These are phyloP conservation scores for Monilinia vaccinii-corymbosi DNA, from an alignment of 2,329 filamentous ascomycete genomes.

Conservation along the genomic window DNA sequence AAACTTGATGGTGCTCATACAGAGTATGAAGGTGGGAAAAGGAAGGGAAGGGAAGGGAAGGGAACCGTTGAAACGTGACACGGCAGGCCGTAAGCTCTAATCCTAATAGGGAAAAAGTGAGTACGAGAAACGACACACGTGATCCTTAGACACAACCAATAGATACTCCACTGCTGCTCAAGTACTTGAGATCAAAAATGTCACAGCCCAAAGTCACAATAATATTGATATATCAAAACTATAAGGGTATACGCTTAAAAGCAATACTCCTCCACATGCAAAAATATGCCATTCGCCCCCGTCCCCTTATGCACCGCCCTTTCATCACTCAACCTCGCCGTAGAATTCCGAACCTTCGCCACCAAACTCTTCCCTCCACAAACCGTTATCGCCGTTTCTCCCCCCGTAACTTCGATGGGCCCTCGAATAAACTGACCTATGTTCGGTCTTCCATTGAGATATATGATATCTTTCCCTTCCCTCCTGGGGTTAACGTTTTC, in stretches of 20 bases:
- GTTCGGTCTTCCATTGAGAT: constrained; percentile 35
- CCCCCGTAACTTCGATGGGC: constrained; percentile 48
- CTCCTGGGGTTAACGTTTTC: neutral
- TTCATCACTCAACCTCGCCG: constrained; percentile 49
- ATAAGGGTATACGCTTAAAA: constrained; percentile 30
- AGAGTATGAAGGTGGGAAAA: neutral
- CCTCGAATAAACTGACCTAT: constrained; percentile 42
- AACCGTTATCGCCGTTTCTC: constrained; percentile 52
- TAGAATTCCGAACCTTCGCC: constrained; percentile 44
- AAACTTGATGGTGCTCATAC: neutral
- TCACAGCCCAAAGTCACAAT: neutral
- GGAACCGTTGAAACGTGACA: neutral
- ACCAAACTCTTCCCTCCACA: constrained; percentile 50
- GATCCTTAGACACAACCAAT: neutral
- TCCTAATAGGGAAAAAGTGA: neutral
- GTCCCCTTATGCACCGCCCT: constrained; percentile 56
- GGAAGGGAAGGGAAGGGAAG: no score
- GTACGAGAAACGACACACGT: neutral
- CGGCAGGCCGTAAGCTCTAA: neutral
- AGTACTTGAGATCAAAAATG: neutral
- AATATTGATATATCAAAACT: no score
- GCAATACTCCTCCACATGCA: constrained; percentile 52
- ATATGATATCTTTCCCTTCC: constrained; percentile 28
- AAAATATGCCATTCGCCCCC: constrained; percentile 51
- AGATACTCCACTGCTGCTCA: no score